A percentile compares a stretch with the other conserved stretches of the same genome.
Evolutionary conservation across 352 stramenopile species (phyloP).

Genomic region (Phytophthora sp.): DNA sequence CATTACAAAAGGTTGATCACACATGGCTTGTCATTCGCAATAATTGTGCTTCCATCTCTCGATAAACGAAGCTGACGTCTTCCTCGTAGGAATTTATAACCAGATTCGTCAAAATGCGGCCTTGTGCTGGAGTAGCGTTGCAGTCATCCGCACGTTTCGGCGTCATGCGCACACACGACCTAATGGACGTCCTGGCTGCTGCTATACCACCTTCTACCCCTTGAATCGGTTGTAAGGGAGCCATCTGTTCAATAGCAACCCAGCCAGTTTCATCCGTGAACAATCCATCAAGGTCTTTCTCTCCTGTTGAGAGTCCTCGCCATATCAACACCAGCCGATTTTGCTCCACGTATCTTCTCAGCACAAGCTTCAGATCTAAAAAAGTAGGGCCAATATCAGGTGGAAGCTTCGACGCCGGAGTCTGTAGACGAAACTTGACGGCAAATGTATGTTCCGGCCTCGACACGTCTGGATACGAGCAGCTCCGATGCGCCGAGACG

Average conservation of each 20-base stretch:
- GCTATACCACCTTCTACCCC: neutral
- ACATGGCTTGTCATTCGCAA: conserved; percentile 26
- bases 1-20: conserved; percentile 1
- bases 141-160: conserved; percentile 22
- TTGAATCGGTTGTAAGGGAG: conserved; percentile 3
- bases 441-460: conserved; percentile 43
- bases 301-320: conserved; percentile 39
- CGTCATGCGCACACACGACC: conserved; percentile 38
- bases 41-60: conserved; percentile 44
- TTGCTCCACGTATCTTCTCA: conserved; percentile 43
- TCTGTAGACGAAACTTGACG: conserved; percentile 42
- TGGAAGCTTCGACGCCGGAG: conserved; percentile 1
- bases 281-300: conserved; percentile 37
- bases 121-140: conserved; percentile 3
- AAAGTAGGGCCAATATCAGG: conserved; percentile 9
- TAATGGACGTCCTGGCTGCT: conserved; percentile 30
- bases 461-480: conserved; percentile 37
- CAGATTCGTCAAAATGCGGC: conserved; percentile 23
- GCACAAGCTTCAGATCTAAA: conserved; percentile 42
- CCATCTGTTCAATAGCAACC: conserved; percentile 35
- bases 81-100: conserved; percentile 46
- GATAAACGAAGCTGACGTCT: conserved; percentile 47
- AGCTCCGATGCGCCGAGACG: conserved; percentile 35
- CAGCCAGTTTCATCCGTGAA: conserved; percentile 42
- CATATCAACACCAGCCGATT: conserved; percentile 41